phyloP scores from a whole-genome alignment of 768 basidiomycete genomes.

The Grammothele lineata region DNA sequence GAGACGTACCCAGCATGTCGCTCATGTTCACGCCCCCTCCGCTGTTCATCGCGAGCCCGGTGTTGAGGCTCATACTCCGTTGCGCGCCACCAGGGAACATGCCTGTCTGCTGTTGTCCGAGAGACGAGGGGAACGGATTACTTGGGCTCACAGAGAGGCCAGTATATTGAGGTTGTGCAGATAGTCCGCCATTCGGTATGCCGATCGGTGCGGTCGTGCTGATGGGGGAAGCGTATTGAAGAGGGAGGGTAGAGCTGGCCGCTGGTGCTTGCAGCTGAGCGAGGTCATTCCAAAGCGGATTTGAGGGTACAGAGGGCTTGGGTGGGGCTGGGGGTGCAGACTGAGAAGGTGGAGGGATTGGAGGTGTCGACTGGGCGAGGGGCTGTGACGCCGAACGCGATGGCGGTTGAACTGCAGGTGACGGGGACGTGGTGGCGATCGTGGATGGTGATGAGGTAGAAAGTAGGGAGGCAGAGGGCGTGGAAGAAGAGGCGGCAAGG shows the following conservation, averaged over 20 bases:
- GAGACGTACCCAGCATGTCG: slow-evolving; percentile 9
- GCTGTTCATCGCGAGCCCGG: slow-evolving; percentile 12
- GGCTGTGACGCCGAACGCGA: slow-evolving; percentile 35
- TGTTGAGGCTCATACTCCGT: slow-evolving; percentile 21
- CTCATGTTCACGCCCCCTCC: not conserved
- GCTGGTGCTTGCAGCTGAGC: not conserved
- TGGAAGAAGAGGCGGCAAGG: slow-evolving; percentile 6
- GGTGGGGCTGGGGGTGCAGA: slow-evolving; percentile 5
- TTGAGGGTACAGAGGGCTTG: slow-evolving; percentile 2
- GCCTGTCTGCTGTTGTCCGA: slow-evolving; percentile 10
- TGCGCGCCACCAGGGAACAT: slow-evolving; percentile 12
- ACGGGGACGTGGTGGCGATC: not conserved
- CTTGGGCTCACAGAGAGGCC: slow-evolving; percentile 19
- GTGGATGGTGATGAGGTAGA: slow-evolving; percentile 1
- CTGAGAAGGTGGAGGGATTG: slow-evolving; percentile 7
- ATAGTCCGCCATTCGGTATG: slow-evolving; percentile 8
- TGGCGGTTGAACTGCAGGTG: slow-evolving; percentile 7
- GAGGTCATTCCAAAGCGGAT: slow-evolving; percentile 23
- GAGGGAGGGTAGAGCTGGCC: slow-evolving; percentile 11
- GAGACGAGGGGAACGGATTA: slow-evolving; percentile 19
- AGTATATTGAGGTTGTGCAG: slow-evolving; percentile 14
- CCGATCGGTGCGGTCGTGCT: slow-evolving; percentile 13
- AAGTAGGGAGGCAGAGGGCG: not conserved
- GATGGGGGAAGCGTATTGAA: slow-evolving; percentile 21
- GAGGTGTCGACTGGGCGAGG: slow-evolving; percentile 8